Conservation (phyloP, 148 eudicot genomes). For the Selenicereus undatus region DNA sequence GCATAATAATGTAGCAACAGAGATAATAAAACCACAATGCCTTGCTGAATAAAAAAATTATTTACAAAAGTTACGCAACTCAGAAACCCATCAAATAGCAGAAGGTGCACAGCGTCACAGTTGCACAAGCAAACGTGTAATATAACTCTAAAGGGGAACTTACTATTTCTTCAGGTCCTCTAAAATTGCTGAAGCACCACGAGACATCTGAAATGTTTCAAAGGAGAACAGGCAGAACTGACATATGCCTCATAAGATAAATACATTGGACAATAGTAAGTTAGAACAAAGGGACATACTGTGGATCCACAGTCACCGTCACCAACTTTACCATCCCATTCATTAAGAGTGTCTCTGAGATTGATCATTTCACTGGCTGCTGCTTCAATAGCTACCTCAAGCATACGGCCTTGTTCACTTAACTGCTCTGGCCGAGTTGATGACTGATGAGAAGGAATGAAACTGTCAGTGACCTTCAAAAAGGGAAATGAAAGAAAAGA, state of each 20-base stretch:
- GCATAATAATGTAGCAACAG: background rate
- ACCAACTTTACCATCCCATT: slow-evolving; percentile 96
- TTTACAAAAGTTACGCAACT: background rate
- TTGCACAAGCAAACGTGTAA: background rate
- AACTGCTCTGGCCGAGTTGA: slow-evolving; percentile 66
- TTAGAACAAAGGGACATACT: slow-evolving; percentile 38
- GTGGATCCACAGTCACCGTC: slow-evolving; percentile 99
- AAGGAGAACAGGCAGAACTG: slow-evolving; percentile 23
- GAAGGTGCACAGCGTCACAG: background rate
- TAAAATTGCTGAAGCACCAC: slow-evolving; percentile 80
- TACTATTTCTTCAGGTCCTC: slow-evolving; percentile 85
- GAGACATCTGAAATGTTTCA: slow-evolving; percentile 66
- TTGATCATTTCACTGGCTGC: slow-evolving; percentile 64
- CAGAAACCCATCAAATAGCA: background rate
- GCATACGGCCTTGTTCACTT: slow-evolving; percentile 53
- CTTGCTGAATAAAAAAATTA: background rate
- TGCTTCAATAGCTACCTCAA: slow-evolving; percentile 87
- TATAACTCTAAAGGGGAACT: slow-evolving; percentile 23
- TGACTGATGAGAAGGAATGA: slow-evolving; percentile 34
- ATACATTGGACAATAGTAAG: background rate
- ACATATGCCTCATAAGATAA: slow-evolving; percentile 1
- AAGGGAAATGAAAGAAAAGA: background rate
- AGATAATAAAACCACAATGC: background rate
- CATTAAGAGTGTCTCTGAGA: slow-evolving; percentile 74
- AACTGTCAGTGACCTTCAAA: slow-evolving; percentile 9